Evolutionary conservation across 129 eudicot genomes (phyloP).

Genomic region (Flaveria brownii): DNA sequence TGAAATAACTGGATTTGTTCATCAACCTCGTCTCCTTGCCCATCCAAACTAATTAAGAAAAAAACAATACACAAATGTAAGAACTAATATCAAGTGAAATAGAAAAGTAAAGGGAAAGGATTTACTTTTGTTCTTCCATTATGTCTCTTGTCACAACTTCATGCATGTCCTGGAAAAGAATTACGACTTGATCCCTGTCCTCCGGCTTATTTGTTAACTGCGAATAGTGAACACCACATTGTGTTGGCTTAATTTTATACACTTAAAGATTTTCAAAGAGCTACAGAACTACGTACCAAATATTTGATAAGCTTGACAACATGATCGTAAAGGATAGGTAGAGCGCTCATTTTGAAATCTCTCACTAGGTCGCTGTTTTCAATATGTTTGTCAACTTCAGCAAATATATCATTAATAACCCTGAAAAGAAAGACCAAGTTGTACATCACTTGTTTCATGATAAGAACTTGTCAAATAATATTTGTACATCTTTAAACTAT

Average conservation of each 20-base stretch:
- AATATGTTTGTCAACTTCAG: constrained; percentile 72
- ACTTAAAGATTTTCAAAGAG: not conserved
- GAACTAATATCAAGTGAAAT: not conserved
- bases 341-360: constrained; percentile 71
- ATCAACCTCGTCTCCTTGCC: constrained; percentile 63
- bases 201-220: constrained; percentile 86
- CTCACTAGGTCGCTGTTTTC: constrained; percentile 48
- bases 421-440: constrained; percentile 39
- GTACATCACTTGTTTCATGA: constrained; percentile 6
- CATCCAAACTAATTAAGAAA: constrained; percentile 57
- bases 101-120: not conserved
- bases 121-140: constrained; percentile 89
- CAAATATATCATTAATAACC: constrained; percentile 70
- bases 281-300: constrained; percentile 49
- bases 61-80: not conserved
- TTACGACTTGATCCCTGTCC: constrained; percentile 94
- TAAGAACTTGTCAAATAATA: constrained; percentile 6
- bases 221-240: constrained; percentile 11
- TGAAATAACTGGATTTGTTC: constrained; percentile 94
- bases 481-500: not conserved
- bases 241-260: constrained; percentile 1
- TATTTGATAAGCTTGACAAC: constrained; percentile 70
- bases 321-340: constrained; percentile 72
- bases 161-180: constrained; percentile 95
- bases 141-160: constrained; percentile 97